Percentiles rank a stretch among this genome's conserved stretches.
Evolutionary conservation across 257 asterid species (phyloP).

Genomic region (Anisodus acutangulus): DNA sequence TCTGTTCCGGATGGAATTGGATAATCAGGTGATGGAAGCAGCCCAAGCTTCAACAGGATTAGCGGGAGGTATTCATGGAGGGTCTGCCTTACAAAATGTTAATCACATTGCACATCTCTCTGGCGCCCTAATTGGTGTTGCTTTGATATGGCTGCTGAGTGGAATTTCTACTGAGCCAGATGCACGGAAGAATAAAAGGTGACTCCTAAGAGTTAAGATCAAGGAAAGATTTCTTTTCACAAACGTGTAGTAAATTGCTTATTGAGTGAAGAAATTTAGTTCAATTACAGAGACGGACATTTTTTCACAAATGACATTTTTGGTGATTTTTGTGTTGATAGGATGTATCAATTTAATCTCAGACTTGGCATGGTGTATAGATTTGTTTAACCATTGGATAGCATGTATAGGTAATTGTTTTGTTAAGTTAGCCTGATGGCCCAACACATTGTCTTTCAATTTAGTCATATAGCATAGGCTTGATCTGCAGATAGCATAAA

Average conservation of each 20-base stretch:
- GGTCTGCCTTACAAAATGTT: slow-evolving; percentile 62
- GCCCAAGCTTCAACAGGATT: slow-evolving; percentile 86
- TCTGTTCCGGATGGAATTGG: not conserved
- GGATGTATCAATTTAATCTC: not conserved
- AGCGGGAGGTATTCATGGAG: slow-evolving; percentile 62
- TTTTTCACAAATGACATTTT: not conserved
- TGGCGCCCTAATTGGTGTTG: slow-evolving; percentile 86
- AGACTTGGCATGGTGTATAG: not conserved
- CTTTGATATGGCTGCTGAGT: slow-evolving; percentile 79
- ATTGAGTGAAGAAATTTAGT: not conserved
- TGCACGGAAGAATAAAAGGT: slow-evolving; percentile 14
- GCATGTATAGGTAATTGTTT: not conserved
- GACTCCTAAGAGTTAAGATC: not conserved
- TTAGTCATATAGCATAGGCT: not conserved
- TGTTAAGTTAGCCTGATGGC: not conserved
- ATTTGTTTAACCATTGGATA: not conserved
- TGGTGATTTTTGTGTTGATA: not conserved
- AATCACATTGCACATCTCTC: slow-evolving; percentile 96
- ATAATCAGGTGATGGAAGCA: slow-evolving; percentile 90
- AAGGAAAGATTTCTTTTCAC: not conserved
- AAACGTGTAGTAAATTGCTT: not conserved
- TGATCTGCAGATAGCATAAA: not conserved
- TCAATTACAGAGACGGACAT: not conserved
- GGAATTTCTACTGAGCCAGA: slow-evolving; percentile 48
- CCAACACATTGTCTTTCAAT: not conserved